phyloP scores from a whole-genome alignment of 2,329 filamentous ascomycete species.

The Aspergillus fijiensis region DNA sequence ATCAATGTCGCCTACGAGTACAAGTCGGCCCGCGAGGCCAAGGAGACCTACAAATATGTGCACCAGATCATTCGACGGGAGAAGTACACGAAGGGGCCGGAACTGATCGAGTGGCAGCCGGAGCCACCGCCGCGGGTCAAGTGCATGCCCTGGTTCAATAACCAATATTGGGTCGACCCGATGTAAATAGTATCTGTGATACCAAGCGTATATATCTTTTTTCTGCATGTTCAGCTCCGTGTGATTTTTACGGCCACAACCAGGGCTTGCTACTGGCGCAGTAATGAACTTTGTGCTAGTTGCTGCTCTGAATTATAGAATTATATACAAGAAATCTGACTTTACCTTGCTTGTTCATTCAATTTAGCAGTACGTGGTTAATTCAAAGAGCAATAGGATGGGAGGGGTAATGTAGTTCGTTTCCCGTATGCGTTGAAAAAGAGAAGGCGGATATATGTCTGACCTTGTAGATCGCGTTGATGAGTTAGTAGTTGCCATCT shows the following conservation, averaged over 20 bases:
- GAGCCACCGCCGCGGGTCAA: background rate
- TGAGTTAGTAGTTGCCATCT: no score
- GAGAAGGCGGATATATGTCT: no score
- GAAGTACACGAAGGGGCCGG: background rate
- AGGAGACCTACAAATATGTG: background rate
- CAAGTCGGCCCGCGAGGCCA: background rate
- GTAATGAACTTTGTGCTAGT: background rate
- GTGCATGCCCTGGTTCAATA: conserved; percentile 3
- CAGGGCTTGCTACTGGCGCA: background rate
- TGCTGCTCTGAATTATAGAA: no score
- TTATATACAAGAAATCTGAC: no score
- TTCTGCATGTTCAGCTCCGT: background rate
- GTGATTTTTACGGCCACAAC: background rate
- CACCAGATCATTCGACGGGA: background rate
- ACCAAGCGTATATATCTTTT: background rate
- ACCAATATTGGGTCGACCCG: conserved; percentile 1
- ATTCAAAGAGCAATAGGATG: no score
- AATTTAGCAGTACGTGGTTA: no score
- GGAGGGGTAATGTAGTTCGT: no score
- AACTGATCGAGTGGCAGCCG: background rate
- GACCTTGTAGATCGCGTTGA: no score
- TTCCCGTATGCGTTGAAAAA: no score
- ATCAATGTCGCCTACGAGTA: conserved; percentile 2
- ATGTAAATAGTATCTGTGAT: background rate
- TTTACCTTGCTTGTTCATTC: no score